phyloP scores from a whole-genome alignment of 1,284 basidiomycete genomes.

The Tetrapyrgos nigripes region DNA sequence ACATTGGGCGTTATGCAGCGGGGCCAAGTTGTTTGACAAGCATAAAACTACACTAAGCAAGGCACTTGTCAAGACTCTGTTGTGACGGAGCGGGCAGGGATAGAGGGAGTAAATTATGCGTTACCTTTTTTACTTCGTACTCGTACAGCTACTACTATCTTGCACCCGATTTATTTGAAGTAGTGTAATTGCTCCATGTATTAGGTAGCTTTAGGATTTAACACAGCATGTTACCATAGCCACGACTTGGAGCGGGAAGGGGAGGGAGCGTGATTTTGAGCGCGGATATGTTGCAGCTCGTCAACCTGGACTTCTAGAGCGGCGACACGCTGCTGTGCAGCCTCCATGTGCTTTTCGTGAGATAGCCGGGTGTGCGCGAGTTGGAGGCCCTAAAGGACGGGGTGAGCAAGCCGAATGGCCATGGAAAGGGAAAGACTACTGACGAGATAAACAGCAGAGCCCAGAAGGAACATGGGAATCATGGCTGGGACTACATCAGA shows the following conservation, averaged over 20 bases:
- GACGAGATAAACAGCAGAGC: conserved; percentile 79
- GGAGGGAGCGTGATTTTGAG: background rate
- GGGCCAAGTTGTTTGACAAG: conserved; percentile 72
- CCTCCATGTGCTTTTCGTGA: conserved; percentile 73
- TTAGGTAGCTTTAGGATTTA: background rate
- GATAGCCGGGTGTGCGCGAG: conserved; percentile 65
- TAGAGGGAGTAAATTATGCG: background rate
- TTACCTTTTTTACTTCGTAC: no score
- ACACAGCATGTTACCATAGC: conserved; percentile 1
- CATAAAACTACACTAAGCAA: conserved; percentile 68
- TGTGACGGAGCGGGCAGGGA: background rate
- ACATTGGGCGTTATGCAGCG: conserved; percentile 50
- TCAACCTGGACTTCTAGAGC: conserved; percentile 68
- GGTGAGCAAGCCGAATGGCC: background rate
- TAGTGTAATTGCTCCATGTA: background rate
- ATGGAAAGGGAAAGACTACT: conserved; percentile 26
- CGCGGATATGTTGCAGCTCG: conserved; percentile 16
- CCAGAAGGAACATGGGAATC: conserved; percentile 77
- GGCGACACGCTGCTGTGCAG: conserved; percentile 57
- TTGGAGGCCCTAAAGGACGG: conserved; percentile 59
- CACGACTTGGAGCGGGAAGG: background rate
- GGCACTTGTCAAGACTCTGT: conserved; percentile 28
- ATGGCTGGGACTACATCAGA: conserved; percentile 72
- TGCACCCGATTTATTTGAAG: background rate
- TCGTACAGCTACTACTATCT: background rate